Conservation (phyloP, 2,329 filamentous ascomycete species). For the Aspergillus pseudoterreus region DNA sequence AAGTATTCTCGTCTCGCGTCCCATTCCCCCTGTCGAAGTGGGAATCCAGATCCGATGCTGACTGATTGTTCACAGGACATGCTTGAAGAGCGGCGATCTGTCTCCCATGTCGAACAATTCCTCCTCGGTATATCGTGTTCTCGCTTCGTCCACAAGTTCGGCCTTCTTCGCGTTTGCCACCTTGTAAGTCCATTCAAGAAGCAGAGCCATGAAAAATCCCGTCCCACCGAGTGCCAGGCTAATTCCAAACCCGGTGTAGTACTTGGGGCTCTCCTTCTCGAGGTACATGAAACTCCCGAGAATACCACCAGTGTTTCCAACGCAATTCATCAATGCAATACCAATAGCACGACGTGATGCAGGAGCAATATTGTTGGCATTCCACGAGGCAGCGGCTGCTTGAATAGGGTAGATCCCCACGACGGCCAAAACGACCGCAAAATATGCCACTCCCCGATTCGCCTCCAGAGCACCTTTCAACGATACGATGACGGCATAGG, state of each 20-base stretch:
- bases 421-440: slow-evolving; percentile 21
- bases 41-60: too few relatives aligned
- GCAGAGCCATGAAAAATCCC: slow-evolving; percentile 15
- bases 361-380: slow-evolving; percentile 24
- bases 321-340: slow-evolving; percentile 19
- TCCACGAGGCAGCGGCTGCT: slow-evolving; percentile 23
- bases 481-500: slow-evolving; percentile 19
- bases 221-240: slow-evolving; percentile 15
- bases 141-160: slow-evolving; percentile 27
- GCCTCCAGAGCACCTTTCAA: slow-evolving; percentile 18
- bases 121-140: slow-evolving; percentile 35
- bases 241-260: slow-evolving; percentile 21
- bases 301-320: slow-evolving; percentile 21
- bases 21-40: neutral
- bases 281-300: slow-evolving; percentile 24
- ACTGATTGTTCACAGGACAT: slow-evolving; percentile 13
- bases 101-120: slow-evolving; percentile 41
- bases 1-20: neutral
- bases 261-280: slow-evolving; percentile 16
- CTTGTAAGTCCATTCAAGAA: slow-evolving; percentile 18
- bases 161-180: slow-evolving; percentile 17
- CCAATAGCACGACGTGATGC: slow-evolving; percentile 20
- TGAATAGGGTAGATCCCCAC: slow-evolving; percentile 27
- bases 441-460: slow-evolving; percentile 20
- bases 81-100: slow-evolving; percentile 41